Evolutionary conservation across 257 asterid genomes (phyloP), one percentile per base, ranked within the genome.

Genomic region (Nicotiana sylvestris): DNA sequence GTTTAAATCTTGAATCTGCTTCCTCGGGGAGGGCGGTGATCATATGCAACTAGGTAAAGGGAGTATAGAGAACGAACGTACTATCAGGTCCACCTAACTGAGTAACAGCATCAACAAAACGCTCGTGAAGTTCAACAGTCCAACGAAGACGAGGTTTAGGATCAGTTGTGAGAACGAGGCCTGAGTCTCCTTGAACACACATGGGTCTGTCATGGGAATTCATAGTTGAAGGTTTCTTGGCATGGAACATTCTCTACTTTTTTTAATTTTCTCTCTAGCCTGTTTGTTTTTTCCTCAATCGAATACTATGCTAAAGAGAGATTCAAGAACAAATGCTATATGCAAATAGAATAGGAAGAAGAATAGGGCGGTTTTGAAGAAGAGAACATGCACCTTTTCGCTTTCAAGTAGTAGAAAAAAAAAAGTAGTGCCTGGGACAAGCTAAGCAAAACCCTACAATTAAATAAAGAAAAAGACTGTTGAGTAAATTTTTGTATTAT

Each of bases 41-140:
- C 8, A 7, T 64, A 17, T 16, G 21, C 2, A 70, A 9, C 1
- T 30, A 12, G 0, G 46, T 9, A 37, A 11, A 18, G 29, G 17
- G 3, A 55, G 4, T 15, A 60, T 29, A 17, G n/a, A 61, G 25
- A 46, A 39, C 4, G 16, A 25, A 29, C 49, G 62, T 86, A 94
- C 98, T 94, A 79, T 94, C 97, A 0, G 98, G 97, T 65, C 98
- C 98, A 13, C 98, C 98, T 49, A 94, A 95, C 89, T 94, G 98
- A 2, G 95, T 88, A 43, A 94, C 98, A 66, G 98, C 97, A 13
- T 94, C 98, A 39, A 93, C 97, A 53, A 94, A 94, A 85, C 98
- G 98, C 67, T 94, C 96, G 29, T 94, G 98, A 61, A 94, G 97
- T 82, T 94, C 97, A 64, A 90, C 97, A 0, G 98, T 94, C 98